A percentile compares a stretch with the other conserved stretches of the same genome.
Evolutionary conservation across 2,329 filamentous ascomycete species (phyloP).

Genomic region (Cercospora berteroae): DNA sequence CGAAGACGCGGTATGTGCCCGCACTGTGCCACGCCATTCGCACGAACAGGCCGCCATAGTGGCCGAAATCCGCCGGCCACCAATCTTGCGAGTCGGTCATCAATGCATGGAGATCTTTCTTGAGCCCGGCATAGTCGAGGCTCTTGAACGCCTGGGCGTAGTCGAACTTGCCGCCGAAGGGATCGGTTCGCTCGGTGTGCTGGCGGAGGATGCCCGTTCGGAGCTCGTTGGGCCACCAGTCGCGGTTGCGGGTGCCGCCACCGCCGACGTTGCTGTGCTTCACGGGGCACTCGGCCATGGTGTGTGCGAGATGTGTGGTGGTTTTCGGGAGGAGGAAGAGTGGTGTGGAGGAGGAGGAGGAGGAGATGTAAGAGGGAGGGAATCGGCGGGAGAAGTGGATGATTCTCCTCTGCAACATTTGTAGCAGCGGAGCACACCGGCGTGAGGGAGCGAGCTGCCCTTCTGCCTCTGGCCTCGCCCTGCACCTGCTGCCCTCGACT

Average conservation of each 20-base stretch:
- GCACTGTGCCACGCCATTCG: slow-evolving; percentile 80
- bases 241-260: slow-evolving; percentile 63
- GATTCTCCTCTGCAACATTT: not conserved
- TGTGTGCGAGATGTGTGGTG: slow-evolving; percentile 5
- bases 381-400: not conserved
- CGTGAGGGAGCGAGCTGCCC: not conserved
- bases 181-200: slow-evolving; percentile 63
- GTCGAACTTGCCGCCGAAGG: slow-evolving; percentile 63
- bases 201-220: slow-evolving; percentile 72
- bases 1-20: slow-evolving; percentile 72
- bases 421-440: not conserved
- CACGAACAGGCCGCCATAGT: slow-evolving; percentile 78
- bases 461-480: not conserved
- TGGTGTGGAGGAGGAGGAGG: not conserved
- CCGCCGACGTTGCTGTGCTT: slow-evolving; percentile 34
- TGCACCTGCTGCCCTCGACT: not conserved
- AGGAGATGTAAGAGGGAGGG: not conserved
- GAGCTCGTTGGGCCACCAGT: slow-evolving; percentile 73
- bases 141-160: slow-evolving; percentile 71
- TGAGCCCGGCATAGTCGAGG: slow-evolving; percentile 67
- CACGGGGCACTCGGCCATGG: slow-evolving; percentile 36
- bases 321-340: not conserved
- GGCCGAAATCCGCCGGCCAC: slow-evolving; percentile 80
- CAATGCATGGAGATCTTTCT: slow-evolving; percentile 68
- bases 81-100: slow-evolving; percentile 78